Percentiles rank a stretch among this genome's conserved stretches.
Evolutionary conservation across 306 rosid genomes (phyloP).

Genomic region (Medicago arabica): DNA sequence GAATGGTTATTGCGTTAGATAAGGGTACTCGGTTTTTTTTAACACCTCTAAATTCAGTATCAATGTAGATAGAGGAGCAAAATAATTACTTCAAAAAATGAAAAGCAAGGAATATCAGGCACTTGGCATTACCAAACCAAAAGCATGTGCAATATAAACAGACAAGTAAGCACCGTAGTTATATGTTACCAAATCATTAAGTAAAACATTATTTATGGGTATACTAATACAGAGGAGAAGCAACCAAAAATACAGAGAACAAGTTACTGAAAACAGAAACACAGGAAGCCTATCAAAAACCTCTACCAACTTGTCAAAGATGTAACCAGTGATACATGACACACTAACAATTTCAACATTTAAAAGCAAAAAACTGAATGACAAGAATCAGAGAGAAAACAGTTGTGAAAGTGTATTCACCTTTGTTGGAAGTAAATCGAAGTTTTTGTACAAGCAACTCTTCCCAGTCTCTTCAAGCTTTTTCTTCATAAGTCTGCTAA

Average conservation of each 20-base stretch:
- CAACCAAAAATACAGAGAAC: background rate
- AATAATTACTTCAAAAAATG: background rate
- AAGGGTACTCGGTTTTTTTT: background rate
- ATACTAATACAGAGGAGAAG: background rate
- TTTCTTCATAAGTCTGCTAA: conserved; percentile 80
- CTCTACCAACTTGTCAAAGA: background rate
- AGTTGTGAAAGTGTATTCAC: conserved; percentile 43
- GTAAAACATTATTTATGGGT: background rate
- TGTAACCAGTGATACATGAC: background rate
- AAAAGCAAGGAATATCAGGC: background rate
- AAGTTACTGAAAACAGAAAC: background rate
- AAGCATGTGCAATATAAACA: background rate
- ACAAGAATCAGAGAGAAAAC: background rate
- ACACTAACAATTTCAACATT: background rate
- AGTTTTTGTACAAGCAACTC: conserved; percentile 74
- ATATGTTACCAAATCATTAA: background rate
- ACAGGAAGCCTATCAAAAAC: background rate
- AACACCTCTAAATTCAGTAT: background rate
- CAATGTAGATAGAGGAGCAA: background rate
- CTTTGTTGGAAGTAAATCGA: conserved; percentile 84
- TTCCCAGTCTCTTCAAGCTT: conserved; percentile 84
- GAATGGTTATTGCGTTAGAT: background rate
- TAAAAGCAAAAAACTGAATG: background rate
- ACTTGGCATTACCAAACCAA: background rate
- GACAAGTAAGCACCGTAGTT: background rate